Conservation (phyloP, 495 filamentous ascomycete genomes). For the Amorphotheca resinae region DNA sequence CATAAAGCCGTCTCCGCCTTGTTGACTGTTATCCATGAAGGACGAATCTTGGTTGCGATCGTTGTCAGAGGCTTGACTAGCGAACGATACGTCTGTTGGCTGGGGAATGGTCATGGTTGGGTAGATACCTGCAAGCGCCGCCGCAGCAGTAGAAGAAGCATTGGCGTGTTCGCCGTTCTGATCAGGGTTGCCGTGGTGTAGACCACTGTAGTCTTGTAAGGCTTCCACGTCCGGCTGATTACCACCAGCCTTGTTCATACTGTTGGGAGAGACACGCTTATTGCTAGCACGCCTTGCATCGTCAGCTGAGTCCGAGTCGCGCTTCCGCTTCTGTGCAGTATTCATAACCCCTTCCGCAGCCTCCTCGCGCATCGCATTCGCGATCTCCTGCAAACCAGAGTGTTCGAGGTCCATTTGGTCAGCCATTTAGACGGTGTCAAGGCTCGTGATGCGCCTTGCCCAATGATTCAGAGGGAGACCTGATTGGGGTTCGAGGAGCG, state of each 20-base stretch:
- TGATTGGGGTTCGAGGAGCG: constrained; percentile 7
- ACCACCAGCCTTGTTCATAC: constrained; percentile 6
- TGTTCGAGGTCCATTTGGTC: constrained; percentile 19
- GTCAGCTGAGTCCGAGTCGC: constrained; percentile 21
- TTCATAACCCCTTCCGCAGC: not conserved
- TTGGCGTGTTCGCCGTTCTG: constrained; percentile 31
- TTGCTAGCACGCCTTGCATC: constrained; percentile 15
- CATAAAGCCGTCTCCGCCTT: constrained; percentile 20
- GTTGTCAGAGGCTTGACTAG: constrained; percentile 26
- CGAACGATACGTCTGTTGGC: constrained; percentile 57
- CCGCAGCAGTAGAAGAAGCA: constrained; percentile 53
- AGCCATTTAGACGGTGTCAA: constrained; percentile 13
- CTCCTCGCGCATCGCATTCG: constrained; percentile 21
- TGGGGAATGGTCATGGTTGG: constrained; percentile 59
- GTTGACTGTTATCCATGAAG: constrained; percentile 21
- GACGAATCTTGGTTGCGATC: constrained; percentile 18
- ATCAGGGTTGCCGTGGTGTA: constrained; percentile 34
- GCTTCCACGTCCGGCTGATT: constrained; percentile 17
- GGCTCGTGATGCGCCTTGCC: constrained; percentile 9
- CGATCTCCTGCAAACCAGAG: constrained; percentile 19
- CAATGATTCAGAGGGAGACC: constrained; percentile 17
- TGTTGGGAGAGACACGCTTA: constrained; percentile 19
- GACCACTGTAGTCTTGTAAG: constrained; percentile 32
- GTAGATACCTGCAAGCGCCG: constrained; percentile 49
- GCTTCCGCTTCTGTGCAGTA: constrained; percentile 21